phyloP scores from a whole-genome alignment of 805 yeast species.

The Wickerhamiella qilinensis region DNA sequence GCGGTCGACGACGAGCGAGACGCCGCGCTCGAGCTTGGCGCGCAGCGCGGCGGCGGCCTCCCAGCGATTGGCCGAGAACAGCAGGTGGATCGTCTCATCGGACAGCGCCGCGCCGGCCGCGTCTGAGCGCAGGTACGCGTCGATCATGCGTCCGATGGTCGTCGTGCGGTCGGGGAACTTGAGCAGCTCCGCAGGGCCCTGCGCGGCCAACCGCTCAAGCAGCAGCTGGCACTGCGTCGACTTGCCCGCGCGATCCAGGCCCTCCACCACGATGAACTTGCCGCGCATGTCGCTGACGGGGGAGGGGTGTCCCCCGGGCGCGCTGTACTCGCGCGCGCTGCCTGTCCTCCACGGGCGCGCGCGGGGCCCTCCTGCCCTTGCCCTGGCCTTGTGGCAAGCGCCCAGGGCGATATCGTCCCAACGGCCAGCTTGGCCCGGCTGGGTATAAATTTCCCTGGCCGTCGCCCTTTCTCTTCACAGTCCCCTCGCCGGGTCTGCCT shows the following conservation, averaged over 20 bases:
- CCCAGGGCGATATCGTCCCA: too few species aligned
- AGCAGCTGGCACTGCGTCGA: constrained; percentile 56
- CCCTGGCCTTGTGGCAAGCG: too few species aligned
- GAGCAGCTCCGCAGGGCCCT: constrained; percentile 29
- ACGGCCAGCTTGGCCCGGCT: too few species aligned
- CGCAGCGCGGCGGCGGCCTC: constrained; percentile 42
- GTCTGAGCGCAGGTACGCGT: constrained; percentile 40
- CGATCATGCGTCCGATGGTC: constrained; percentile 60
- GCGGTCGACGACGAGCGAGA: constrained; percentile 58
- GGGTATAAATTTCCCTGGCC: not conserved
- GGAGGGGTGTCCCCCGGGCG: too few species aligned
- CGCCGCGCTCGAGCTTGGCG: constrained; percentile 33
- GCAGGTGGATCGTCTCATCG: constrained; percentile 71
- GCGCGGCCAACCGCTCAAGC: constrained; percentile 16
- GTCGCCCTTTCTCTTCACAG: not conserved
- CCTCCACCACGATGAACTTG: constrained; percentile 67
- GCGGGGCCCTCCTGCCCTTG: too few species aligned
- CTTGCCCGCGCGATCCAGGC: constrained; percentile 89
- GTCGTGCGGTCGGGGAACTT: constrained; percentile 88
- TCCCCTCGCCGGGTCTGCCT: constrained; percentile 3
- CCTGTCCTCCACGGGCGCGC: too few species aligned
- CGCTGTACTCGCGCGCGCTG: too few species aligned
- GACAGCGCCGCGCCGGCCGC: constrained; percentile 23
- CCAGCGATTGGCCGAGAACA: constrained; percentile 94
- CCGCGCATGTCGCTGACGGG: constrained; percentile 43